These are phyloP conservation scores for Aspergillus nomiae DNA, from an alignment of 2,329 filamentous ascomycete species.

Conservation along the genomic window DNA sequence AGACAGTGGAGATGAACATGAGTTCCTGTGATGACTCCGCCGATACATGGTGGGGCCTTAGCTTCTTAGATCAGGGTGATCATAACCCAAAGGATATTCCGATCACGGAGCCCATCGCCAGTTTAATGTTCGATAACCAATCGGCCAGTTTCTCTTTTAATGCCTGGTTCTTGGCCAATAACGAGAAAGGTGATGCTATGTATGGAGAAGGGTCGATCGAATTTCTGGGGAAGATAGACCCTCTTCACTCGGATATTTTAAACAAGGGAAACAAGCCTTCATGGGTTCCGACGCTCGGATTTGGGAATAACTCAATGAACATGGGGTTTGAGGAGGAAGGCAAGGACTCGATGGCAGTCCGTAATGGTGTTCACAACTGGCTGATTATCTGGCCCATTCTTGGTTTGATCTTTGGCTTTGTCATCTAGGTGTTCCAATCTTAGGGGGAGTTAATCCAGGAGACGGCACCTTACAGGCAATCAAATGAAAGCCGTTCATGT, in stretches of 20 bases:
- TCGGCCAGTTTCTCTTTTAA: neutral
- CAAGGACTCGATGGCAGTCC: neutral
- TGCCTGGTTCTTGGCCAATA: neutral
- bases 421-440: no score
- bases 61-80: neutral
- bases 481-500: no score
- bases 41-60: conserved; percentile 5
- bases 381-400: no score
- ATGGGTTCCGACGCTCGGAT: conserved; percentile 11
- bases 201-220: conserved; percentile 1
- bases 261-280: neutral
- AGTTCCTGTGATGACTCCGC: neutral
- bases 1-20: conserved; percentile 5
- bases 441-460: no score
- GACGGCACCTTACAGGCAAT: no score
- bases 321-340: neutral
- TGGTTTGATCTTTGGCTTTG: no score
- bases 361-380: no score
- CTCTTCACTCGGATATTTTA: conserved; percentile 9
- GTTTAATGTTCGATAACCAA: conserved; percentile 4
- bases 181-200: neutral
- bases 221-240: conserved; percentile 8
- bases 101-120: neutral
- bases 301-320: conserved; percentile 13
- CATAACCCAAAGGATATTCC: neutral